phyloP scores from a whole-genome alignment of 495 filamentous ascomycete genomes.

The Neurospora sp. region DNA sequence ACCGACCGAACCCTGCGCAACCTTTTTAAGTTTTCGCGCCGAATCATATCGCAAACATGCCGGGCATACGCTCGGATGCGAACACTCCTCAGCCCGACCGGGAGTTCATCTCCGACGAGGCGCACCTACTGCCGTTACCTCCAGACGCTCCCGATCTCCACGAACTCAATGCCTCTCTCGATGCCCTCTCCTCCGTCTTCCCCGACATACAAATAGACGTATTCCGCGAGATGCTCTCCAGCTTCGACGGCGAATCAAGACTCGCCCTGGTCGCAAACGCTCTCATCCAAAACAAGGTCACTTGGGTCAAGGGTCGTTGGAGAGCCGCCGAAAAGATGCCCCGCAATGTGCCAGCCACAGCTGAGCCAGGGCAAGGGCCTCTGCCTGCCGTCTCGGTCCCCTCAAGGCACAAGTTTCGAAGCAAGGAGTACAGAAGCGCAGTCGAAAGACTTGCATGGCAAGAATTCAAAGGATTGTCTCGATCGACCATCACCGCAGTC shows the following conservation, averaged over 20 bases:
- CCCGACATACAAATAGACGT: slow-evolving; percentile 82
- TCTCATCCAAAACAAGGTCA: slow-evolving; percentile 64
- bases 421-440: slow-evolving; percentile 58
- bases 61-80: neutral
- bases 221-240: slow-evolving; percentile 80
- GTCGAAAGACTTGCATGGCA: slow-evolving; percentile 52
- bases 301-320: slow-evolving; percentile 69
- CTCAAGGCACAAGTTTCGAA: slow-evolving; percentile 64
- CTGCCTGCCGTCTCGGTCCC: slow-evolving; percentile 35
- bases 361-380: slow-evolving; percentile 8
- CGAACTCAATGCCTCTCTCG: slow-evolving; percentile 66
- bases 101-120: slow-evolving; percentile 37
- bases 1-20: neutral
- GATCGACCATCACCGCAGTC: slow-evolving; percentile 75
- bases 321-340: slow-evolving; percentile 32
- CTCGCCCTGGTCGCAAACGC: slow-evolving; percentile 78
- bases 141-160: slow-evolving; percentile 49
- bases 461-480: slow-evolving; percentile 75
- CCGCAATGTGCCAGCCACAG: slow-evolving; percentile 1
- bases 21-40: neutral
- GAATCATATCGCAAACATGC: neutral
- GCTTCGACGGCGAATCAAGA: slow-evolving; percentile 72
- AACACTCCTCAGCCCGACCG: neutral
- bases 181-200: slow-evolving; percentile 64
- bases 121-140: slow-evolving; percentile 28